Base-by-base conservation (phyloP, 2,329 filamentous ascomycete genomes). In the Chalaropsis thielavioides region DNA sequence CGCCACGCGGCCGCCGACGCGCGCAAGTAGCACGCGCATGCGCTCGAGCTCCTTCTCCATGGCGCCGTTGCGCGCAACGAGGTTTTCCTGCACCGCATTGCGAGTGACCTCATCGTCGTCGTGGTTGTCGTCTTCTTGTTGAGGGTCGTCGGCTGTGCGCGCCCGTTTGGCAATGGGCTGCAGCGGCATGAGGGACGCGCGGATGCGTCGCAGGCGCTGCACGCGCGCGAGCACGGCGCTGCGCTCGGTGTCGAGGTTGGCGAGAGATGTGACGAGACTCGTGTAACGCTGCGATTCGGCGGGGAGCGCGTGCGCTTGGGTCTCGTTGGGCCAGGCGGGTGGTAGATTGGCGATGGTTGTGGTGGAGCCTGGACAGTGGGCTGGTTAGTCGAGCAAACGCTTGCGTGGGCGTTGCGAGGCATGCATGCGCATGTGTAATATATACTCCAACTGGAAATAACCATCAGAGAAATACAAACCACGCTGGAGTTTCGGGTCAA, bases 31-130 rank as follows among this genome's bases (percentile, higher is more conserved):
- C 68, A 85, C 77, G 41, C 84, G 80, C 80, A 86, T 88, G 68
- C 80, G 81, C 72, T 85, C 81, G 64, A 90, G 75, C 73, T 90
- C 87, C 63, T 76, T 76, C 71, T 86, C 86, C 10, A 90, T 73
- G 60, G 84, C 80, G 1, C 85, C 83, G 71, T 86, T 81, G 40
- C 81, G 80, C 62, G 83, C 85, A 1, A 87, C 78, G 2, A 90
- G 73, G 71, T 89, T 89, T 66, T 83, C 80, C 72, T 90, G 87
- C 6, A 87, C 75, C 7, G 74, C 69, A 68, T 73, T 68, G 69
- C 74, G 69, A 70, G 73, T 41, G 2, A 71, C 70, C 27, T 65
- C 70, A 22, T 63, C 64, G 3, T 54, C 41, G 11, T 62, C 64
- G 5, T 63, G 66, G 10, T 46, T 62, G 13, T 19, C 51, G 5